Conservation (phyloP, 768 basidiomycete genomes). For the Leccinum ochraceum region DNA sequence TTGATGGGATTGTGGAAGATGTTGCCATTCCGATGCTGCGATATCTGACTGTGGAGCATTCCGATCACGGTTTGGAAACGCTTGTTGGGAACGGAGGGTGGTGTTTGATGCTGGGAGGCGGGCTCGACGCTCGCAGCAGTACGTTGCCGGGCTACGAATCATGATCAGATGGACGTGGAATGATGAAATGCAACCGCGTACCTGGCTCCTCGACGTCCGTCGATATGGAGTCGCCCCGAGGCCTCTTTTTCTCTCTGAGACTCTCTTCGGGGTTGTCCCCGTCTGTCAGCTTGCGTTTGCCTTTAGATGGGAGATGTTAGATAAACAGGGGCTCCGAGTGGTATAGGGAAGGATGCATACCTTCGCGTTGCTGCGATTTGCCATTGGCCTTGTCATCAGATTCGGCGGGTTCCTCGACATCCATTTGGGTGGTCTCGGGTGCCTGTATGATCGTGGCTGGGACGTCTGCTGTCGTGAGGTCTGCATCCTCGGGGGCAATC, state of each 20-base stretch:
- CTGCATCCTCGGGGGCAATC: slow-evolving; percentile 8
- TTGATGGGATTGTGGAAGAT: slow-evolving; percentile 93
- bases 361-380: slow-evolving; percentile 24
- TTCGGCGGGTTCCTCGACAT: slow-evolving; percentile 15
- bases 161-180: slow-evolving; percentile 2
- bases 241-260: slow-evolving; percentile 29
- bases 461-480: slow-evolving; percentile 7
- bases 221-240: slow-evolving; percentile 25
- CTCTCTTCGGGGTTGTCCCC: slow-evolving; percentile 25
- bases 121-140: slow-evolving; percentile 20
- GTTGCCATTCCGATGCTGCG: slow-evolving; percentile 82
- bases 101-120: slow-evolving; percentile 16
- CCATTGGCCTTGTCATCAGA: slow-evolving; percentile 7
- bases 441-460: slow-evolving; percentile 1
- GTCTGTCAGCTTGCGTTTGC: slow-evolving; percentile 30
- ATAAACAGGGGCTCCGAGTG: not conserved
- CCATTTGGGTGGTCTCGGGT: slow-evolving; percentile 4
- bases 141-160: slow-evolving; percentile 20
- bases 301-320: slow-evolving; percentile 7
- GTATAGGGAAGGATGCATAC: slow-evolving; percentile 2
- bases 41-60: slow-evolving; percentile 80
- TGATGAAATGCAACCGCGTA: slow-evolving; percentile 15
- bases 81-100: slow-evolving; percentile 48
- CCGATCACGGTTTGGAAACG: slow-evolving; percentile 81
- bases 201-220: slow-evolving; percentile 47